These are phyloP conservation scores for Vanderwaltozyma verrucispora DNA, from an alignment of 805 yeast species.

Conservation along the genomic window DNA sequence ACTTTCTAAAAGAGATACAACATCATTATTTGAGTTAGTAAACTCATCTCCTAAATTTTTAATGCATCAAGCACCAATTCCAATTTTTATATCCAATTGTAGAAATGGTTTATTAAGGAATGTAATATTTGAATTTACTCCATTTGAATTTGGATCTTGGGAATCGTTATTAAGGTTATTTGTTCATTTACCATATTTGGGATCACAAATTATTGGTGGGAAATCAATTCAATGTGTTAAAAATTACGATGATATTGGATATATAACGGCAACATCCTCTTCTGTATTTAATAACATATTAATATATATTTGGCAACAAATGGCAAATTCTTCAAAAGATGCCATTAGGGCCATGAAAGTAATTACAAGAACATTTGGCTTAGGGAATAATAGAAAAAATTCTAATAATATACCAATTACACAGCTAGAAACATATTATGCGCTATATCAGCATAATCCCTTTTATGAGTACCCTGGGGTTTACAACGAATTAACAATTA, in stretches of 20 bases:
- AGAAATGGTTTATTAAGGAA: conserved; percentile 30
- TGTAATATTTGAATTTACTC: conserved; percentile 46
- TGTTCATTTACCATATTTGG: conserved; percentile 41
- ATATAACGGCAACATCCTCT: conserved; percentile 54
- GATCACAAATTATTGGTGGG: conserved; percentile 39
- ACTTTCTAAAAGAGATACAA: conserved; percentile 31
- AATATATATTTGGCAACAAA: conserved; percentile 36
- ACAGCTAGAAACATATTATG: conserved; percentile 35
- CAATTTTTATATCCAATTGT: conserved; percentile 37
- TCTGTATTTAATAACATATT: conserved; percentile 49
- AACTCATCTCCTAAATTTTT: conserved; percentile 26
- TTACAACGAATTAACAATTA: conserved; percentile 17
- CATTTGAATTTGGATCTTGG: conserved; percentile 64
- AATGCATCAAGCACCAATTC: conserved; percentile 35
- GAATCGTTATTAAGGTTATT: conserved; percentile 39
- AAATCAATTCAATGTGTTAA: conserved; percentile 34
- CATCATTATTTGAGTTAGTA: conserved; percentile 29
- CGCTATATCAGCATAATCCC: conserved; percentile 53
- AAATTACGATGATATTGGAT: conserved; percentile 50
- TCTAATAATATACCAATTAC: not conserved
- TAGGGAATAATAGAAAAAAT: not conserved
- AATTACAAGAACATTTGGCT: conserved; percentile 22
- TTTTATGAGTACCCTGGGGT: conserved; percentile 31
- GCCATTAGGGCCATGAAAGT: conserved; percentile 29
- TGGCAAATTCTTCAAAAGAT: conserved; percentile 25